Evolutionary conservation across 2,329 filamentous ascomycete species (phyloP).

Genomic region (Lizonia empirigonia): DNA sequence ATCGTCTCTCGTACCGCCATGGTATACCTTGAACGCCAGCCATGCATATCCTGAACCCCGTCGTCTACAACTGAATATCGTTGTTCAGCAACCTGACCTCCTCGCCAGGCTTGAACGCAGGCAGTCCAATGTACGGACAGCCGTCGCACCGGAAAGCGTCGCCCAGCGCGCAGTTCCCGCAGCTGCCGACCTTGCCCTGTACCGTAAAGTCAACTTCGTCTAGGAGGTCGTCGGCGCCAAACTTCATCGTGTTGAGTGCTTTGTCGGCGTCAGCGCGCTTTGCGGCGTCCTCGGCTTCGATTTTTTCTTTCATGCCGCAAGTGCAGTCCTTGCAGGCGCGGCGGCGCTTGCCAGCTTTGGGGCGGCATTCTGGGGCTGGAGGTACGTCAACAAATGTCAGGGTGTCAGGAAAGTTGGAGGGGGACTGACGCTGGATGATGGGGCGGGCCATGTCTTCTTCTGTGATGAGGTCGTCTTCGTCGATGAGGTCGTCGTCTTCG

Average conservation of each 20-base stretch:
- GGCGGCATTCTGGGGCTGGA: constrained; percentile 81
- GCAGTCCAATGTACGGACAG: constrained; percentile 87
- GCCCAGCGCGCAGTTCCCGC: constrained; percentile 90
- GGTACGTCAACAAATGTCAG: constrained; percentile 14
- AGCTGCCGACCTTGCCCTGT: constrained; percentile 94
- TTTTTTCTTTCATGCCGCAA: constrained; percentile 83
- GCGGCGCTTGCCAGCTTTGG: constrained; percentile 84
- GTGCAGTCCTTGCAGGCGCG: constrained; percentile 98
- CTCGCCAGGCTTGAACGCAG: constrained; percentile 95
- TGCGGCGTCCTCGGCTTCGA: constrained; percentile 82
- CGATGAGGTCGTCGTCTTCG: constrained; percentile 83
- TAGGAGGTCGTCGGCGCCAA: constrained; percentile 74
- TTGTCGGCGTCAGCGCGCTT: constrained; percentile 69
- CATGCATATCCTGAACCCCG: background rate
- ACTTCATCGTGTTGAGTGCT: constrained; percentile 69
- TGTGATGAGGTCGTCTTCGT: constrained; percentile 85
- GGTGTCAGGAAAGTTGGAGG: constrained; percentile 5
- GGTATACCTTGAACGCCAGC: constrained; percentile 12
- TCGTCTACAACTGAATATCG: constrained; percentile 72
- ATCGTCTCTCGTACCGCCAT: background rate
- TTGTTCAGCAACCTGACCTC: constrained; percentile 89
- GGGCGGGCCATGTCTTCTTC: constrained; percentile 82
- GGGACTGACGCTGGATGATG: constrained; percentile 76
- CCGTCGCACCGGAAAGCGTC: constrained; percentile 73
- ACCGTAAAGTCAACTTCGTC: constrained; percentile 95